Evolutionary conservation across 1,139 yeast species (phyloP), one percentile per base, ranked within the genome.

Genomic region (Martiniozyma asiatica): DNA sequence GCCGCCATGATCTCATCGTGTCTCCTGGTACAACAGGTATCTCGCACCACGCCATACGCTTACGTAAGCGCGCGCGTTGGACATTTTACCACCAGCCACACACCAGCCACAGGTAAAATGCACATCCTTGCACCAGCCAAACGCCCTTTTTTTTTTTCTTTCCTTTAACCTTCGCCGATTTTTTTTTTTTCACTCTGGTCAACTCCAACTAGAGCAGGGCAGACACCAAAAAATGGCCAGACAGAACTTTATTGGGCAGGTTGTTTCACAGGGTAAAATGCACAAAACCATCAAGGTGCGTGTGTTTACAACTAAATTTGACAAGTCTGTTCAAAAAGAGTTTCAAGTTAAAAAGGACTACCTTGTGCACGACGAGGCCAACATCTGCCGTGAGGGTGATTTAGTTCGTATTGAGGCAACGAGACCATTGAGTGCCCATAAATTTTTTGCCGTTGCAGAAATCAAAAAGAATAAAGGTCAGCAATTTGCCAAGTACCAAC

Each of bases 251-350:
- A 63, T 84, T 33, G 98, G 98, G 32, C 74, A 84, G 54, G 97
- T 89, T 44, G 75, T 84, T 24, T 82, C 96, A 35, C 96, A 85
- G 53, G 97, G 97, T 27, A 84, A 84, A 54, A 87, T 87, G 96
- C 68, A 70, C 56, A 89, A 89, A 63, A 87, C 97, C 40, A 87
- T 89, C 42, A 87, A 85, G 61, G 97, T 89, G 38, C 71, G 95
- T 37, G 89, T 89, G 26, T 80, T 79, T 51, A 71, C 70, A 26
- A 73, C 68, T 46, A 63, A 67, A 24, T 80, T 75, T 59, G 78
- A 81, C 53, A 68, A 67, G 40, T 61, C 65, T 39, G 72, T 82
- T 43, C 80, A 80, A 53, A 80, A 80, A 56, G 85, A 82, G 44
- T 67, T 81, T 39, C 61, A 80, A 48, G 73, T 68, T 45, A 73